Evolutionary conservation across 495 filamentous ascomycete species (phyloP).

Genomic region (Aspergillus taichungensis): DNA sequence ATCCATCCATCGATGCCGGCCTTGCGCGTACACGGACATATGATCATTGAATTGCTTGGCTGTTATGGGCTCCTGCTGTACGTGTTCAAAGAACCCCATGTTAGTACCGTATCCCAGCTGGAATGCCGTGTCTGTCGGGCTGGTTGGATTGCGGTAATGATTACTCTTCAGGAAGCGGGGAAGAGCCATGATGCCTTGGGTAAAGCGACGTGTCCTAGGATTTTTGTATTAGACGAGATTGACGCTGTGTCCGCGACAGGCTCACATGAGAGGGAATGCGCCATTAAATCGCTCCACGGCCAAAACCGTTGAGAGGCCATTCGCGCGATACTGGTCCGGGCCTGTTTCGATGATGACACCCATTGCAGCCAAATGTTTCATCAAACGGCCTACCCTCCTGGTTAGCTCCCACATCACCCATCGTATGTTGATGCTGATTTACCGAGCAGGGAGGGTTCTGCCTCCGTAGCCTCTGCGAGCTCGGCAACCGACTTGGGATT

Average conservation of each 20-base stretch:
- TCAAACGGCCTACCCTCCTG: slow-evolving; percentile 18
- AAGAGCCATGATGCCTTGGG: slow-evolving; percentile 11
- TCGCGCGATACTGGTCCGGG: slow-evolving; percentile 27
- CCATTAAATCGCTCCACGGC: slow-evolving; percentile 21
- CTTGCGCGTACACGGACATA: slow-evolving; percentile 38
- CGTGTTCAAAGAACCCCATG: slow-evolving; percentile 15
- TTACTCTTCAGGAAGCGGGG: slow-evolving; percentile 16
- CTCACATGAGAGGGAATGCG: slow-evolving; percentile 16
- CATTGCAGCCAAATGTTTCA: slow-evolving; percentile 40
- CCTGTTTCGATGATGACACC: slow-evolving; percentile 31
- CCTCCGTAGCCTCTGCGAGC: slow-evolving; percentile 16
- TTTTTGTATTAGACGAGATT: slow-evolving; percentile 3
- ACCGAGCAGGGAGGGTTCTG: slow-evolving; percentile 22
- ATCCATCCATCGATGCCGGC: slow-evolving; percentile 38
- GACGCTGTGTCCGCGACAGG: too few relatives aligned
- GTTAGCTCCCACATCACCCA: neutral
- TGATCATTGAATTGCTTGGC: slow-evolving; percentile 32
- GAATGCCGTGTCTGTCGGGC: slow-evolving; percentile 16
- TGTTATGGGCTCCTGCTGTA: slow-evolving; percentile 7
- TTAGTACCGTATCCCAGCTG: slow-evolving; percentile 15
- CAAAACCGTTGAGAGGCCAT: slow-evolving; percentile 27
- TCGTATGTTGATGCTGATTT: neutral
- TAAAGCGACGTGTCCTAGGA: slow-evolving; percentile 16
- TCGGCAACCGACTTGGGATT: slow-evolving; percentile 17
- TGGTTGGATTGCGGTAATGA: slow-evolving; percentile 16